These are phyloP conservation scores for Colletotrichum gloeosporioides DNA, from an alignment of 2,329 filamentous ascomycete genomes.

Conservation along the genomic window DNA sequence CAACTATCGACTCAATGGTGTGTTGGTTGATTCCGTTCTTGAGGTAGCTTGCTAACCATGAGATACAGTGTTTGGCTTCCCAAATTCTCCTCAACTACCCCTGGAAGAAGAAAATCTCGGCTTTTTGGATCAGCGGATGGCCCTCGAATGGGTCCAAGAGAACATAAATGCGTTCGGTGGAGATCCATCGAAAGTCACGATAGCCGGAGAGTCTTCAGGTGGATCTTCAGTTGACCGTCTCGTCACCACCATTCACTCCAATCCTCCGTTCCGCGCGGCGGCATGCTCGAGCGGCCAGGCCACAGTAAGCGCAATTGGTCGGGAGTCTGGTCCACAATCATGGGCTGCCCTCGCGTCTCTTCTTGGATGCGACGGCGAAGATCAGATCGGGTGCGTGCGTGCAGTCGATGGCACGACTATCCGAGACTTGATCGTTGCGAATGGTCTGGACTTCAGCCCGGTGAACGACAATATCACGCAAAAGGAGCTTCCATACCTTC, in stretches of 20 bases:
- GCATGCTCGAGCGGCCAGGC: conserved; percentile 1
- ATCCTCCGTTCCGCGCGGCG: not conserved
- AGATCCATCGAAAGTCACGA: conserved; percentile 64
- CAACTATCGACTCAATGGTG: conserved; percentile 7
- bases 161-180: conserved; percentile 69
- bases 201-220: conserved; percentile 63
- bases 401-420: not conserved
- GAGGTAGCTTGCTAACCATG: not conserved
- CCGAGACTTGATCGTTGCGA: not conserved
- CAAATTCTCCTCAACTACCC: not conserved
- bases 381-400: not conserved
- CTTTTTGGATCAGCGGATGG: conserved; percentile 61
- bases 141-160: conserved; percentile 64
- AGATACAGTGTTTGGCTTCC: not conserved
- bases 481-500: not conserved
- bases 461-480: conserved; percentile 4
- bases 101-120: conserved; percentile 49
- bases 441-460: not conserved
- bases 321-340: not conserved
- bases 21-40: not conserved
- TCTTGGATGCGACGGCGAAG: not conserved
- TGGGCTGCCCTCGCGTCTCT: not conserved
- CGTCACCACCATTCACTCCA: not conserved
- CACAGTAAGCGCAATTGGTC: not conserved
- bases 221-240: conserved; percentile 52